Evolutionary conservation across 257 asterid species (phyloP).

Genomic region (Linaria vulgaris): DNA sequence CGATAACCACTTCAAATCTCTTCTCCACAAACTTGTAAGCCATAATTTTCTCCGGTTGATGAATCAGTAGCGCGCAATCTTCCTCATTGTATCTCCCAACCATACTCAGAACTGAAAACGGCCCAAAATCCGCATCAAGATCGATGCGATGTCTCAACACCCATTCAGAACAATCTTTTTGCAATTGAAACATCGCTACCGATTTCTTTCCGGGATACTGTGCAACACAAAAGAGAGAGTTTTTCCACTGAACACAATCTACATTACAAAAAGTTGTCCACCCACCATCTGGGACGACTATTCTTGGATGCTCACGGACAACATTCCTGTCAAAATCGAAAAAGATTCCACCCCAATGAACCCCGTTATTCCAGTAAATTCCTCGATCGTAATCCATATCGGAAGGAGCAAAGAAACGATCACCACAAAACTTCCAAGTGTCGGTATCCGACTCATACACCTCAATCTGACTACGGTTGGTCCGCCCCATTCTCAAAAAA

Average conservation of each 20-base stretch:
- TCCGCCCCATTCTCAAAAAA: not conserved
- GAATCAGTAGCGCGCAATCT: slow-evolving; percentile 16
- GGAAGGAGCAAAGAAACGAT: slow-evolving; percentile 3
- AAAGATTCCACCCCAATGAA: slow-evolving; percentile 21
- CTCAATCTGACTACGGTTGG: slow-evolving; percentile 17
- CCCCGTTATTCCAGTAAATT: slow-evolving; percentile 29
- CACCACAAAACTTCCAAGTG: slow-evolving; percentile 17
- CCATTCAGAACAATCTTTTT: slow-evolving; percentile 24
- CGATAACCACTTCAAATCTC: slow-evolving; percentile 26
- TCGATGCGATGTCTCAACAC: slow-evolving; percentile 14
- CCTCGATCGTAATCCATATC: slow-evolving; percentile 20
- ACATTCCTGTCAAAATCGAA: slow-evolving; percentile 6
- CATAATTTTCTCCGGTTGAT: slow-evolving; percentile 20
- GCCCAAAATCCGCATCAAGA: slow-evolving; percentile 10
- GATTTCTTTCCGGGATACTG: slow-evolving; percentile 16
- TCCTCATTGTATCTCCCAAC: slow-evolving; percentile 20
- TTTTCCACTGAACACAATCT: not conserved
- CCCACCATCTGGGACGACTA: slow-evolving; percentile 9
- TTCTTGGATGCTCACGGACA: slow-evolving; percentile 26
- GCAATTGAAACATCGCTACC: slow-evolving; percentile 25
- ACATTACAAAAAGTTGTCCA: not conserved
- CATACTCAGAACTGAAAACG: slow-evolving; percentile 12
- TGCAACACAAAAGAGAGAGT: not conserved
- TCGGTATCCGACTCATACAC: slow-evolving; percentile 23
- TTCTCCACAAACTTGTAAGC: slow-evolving; percentile 24